These are phyloP conservation scores for Podospora pseudoanserina DNA, from an alignment of 495 filamentous ascomycete genomes.

Conservation along the genomic window DNA sequence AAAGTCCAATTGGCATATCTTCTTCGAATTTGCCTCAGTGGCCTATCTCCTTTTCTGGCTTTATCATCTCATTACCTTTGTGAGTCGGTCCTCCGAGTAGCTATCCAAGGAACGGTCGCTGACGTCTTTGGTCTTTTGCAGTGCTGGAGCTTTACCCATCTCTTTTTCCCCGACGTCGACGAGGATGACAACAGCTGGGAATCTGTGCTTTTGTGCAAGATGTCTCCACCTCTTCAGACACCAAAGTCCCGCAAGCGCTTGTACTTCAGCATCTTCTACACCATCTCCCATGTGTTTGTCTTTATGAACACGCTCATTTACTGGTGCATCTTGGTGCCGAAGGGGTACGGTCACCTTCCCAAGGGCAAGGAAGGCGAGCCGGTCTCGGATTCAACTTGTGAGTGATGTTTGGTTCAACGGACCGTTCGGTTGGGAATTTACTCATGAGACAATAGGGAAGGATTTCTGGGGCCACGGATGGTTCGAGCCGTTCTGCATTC, in stretches of 20 bases:
- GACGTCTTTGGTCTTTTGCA: not conserved
- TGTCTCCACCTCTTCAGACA: constrained; percentile 39
- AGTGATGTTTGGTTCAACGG: not conserved
- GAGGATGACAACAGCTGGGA: constrained; percentile 29
- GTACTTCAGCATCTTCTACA: constrained; percentile 51
- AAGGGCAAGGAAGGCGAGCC: constrained; percentile 6
- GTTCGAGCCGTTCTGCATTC: constrained; percentile 41
- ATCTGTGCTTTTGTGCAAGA: constrained; percentile 27
- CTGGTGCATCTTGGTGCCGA: constrained; percentile 44
- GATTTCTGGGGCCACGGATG: constrained; percentile 34
- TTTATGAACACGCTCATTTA: constrained; percentile 46
- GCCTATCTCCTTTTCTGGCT: constrained; percentile 39
- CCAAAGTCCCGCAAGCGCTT: constrained; percentile 34
- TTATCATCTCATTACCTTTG: constrained; percentile 44
- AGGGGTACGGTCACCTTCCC: constrained; percentile 32
- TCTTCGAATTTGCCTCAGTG: constrained; percentile 49
- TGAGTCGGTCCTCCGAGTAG: constrained; percentile 23
- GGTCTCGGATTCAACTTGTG: not conserved
- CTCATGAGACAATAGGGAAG: constrained; percentile 10
- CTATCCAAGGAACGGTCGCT: not conserved
- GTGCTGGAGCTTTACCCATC: constrained; percentile 50
- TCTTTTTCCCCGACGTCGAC: constrained; percentile 39
- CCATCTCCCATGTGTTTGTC: constrained; percentile 39
- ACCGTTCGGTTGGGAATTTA: not conserved
- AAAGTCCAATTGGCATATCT: constrained; percentile 35